Evolutionary conservation across 1,139 yeast species (phyloP).

Genomic region (Candida albicans): DNA sequence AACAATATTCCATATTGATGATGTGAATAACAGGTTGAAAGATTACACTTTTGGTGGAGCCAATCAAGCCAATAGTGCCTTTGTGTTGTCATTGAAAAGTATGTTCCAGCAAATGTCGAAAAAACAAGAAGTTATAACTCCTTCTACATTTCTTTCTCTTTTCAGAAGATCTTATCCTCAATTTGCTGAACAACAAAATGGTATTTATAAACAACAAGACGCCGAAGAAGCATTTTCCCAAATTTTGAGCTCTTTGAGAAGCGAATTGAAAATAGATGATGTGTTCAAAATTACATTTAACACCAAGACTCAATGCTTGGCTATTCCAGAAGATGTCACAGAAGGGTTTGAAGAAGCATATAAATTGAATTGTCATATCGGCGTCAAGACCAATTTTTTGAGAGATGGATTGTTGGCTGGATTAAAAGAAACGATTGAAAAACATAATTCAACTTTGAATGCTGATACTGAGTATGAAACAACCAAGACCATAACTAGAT

Average conservation of each 20-base stretch:
- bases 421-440: slow-evolving; percentile 73
- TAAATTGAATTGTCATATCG: slow-evolving; percentile 88
- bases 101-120: slow-evolving; percentile 48
- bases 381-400: slow-evolving; percentile 80
- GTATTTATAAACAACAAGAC: slow-evolving; percentile 90
- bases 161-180: slow-evolving; percentile 77
- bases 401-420: slow-evolving; percentile 82
- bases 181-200: slow-evolving; percentile 77
- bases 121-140: slow-evolving; percentile 53
- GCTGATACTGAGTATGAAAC: slow-evolving; percentile 71
- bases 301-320: slow-evolving; percentile 59
- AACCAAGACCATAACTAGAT: slow-evolving; percentile 65
- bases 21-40: slow-evolving; percentile 42
- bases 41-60: slow-evolving; percentile 11
- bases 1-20: slow-evolving; percentile 68
- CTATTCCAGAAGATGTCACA: slow-evolving; percentile 55
- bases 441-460: slow-evolving; percentile 68
- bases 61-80: slow-evolving; percentile 14
- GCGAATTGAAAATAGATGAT: slow-evolving; percentile 50
- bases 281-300: slow-evolving; percentile 66
- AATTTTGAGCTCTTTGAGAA: slow-evolving; percentile 57
- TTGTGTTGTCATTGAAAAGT: slow-evolving; percentile 34
- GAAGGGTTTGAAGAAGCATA: slow-evolving; percentile 48
- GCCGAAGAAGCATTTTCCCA: slow-evolving; percentile 96
- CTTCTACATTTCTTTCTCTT: slow-evolving; percentile 61